A percentile compares a stretch with the other conserved stretches of the same genome.
phyloP scores from a whole-genome alignment of 2,329 filamentous ascomycete species.

The Sarocladium oryzae region DNA sequence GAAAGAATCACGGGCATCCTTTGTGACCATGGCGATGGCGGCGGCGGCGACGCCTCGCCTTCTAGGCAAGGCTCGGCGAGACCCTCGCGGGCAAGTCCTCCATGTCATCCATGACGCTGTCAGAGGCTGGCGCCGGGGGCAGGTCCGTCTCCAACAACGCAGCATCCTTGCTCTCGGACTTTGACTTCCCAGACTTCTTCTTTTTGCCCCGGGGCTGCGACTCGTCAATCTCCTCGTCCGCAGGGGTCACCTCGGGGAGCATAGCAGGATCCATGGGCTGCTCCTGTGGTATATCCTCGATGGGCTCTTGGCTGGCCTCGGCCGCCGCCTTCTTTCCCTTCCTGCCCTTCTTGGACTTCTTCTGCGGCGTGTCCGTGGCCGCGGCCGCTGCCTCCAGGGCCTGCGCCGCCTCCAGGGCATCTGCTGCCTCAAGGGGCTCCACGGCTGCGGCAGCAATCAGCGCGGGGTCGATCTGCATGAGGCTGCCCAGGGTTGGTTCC shows the following conservation, averaged over 20 bases:
- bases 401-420: neutral
- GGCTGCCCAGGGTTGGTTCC: conserved; percentile 17
- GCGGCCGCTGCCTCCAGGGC: neutral
- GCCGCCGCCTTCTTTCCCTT: neutral
- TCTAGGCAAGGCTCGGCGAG: conserved; percentile 6
- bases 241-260: neutral
- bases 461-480: conserved; percentile 27
- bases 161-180: neutral
- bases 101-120: conserved; percentile 36
- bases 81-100: conserved; percentile 33
- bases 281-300: conserved; percentile 6
- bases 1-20: too few species aligned
- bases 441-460: conserved; percentile 13
- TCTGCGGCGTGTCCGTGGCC: neutral
- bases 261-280: neutral
- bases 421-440: conserved; percentile 12
- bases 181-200: conserved; percentile 2
- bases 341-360: neutral
- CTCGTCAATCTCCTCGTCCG: conserved; percentile 8
- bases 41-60: conserved; percentile 10
- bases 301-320: conserved; percentile 2
- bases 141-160: neutral
- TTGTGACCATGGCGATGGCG: neutral
- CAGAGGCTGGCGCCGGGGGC: neutral
- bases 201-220: neutral